A percentile compares a stretch with the other conserved stretches of the same genome.
phyloP scores from a whole-genome alignment of 1,284 basidiomycete species.

The Puccinia triticina region DNA sequence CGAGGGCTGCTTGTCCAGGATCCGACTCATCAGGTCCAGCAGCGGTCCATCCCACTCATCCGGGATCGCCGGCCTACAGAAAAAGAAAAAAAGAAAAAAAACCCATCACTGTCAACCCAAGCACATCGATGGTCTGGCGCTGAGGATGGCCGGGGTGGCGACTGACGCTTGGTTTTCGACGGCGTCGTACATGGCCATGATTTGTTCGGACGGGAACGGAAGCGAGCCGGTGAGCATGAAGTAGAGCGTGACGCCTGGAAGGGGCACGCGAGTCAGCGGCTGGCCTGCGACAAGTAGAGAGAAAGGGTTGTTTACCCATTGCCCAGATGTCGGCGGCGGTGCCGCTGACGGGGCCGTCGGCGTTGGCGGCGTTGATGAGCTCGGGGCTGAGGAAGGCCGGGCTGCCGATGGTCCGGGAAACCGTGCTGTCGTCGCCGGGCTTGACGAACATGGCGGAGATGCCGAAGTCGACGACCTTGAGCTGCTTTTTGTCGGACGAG shows the following conservation, averaged over 20 bases:
- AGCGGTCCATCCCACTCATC: slow-evolving; percentile 60
- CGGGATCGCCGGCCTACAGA: slow-evolving; percentile 55
- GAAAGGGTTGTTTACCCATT: slow-evolving; percentile 60
- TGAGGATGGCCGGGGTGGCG: no score
- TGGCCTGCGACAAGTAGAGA: background rate
- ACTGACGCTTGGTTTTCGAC: slow-evolving; percentile 63
- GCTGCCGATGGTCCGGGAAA: slow-evolving; percentile 63
- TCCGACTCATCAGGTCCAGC: slow-evolving; percentile 59
- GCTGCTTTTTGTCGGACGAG: slow-evolving; percentile 62
- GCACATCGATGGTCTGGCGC: no score
- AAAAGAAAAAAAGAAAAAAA: background rate
- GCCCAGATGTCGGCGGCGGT: slow-evolving; percentile 66
- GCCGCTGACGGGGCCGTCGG: slow-evolving; percentile 60
- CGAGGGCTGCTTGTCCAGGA: slow-evolving; percentile 62
- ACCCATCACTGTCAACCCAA: no score
- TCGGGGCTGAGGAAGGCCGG: slow-evolving; percentile 68
- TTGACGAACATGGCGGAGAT: slow-evolving; percentile 66
- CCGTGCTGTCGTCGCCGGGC: slow-evolving; percentile 61
- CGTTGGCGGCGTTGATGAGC: slow-evolving; percentile 52
- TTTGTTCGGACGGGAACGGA: slow-evolving; percentile 63
- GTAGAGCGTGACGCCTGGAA: slow-evolving; percentile 65
- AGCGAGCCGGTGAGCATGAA: slow-evolving; percentile 65
- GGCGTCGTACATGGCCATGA: slow-evolving; percentile 64
- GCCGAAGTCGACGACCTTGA: slow-evolving; percentile 68
- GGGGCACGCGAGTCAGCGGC: background rate